Percentiles rank a stretch among this genome's conserved stretches.
Conservation (phyloP, 2,329 filamentous ascomycete species). For the Ilyonectria robusta region DNA sequence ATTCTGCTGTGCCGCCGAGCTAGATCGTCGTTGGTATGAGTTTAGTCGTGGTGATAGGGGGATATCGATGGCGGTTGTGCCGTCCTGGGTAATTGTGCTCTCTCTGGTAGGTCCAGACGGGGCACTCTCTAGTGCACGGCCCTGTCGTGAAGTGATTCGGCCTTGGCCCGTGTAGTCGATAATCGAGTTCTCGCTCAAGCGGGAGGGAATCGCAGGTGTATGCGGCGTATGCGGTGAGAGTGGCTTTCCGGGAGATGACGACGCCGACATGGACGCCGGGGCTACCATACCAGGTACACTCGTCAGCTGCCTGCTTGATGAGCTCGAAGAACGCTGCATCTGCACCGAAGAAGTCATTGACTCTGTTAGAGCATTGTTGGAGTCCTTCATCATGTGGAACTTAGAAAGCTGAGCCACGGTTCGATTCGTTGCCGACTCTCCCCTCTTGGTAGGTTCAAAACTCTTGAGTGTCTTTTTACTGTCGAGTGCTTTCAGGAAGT, state of each 20-base stretch:
- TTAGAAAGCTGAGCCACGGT: constrained; percentile 86
- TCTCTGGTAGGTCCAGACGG: constrained; percentile 53
- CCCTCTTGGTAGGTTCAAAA: constrained; percentile 77
- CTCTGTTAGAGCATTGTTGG: constrained; percentile 89
- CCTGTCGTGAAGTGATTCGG: constrained; percentile 50
- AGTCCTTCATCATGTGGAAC: constrained; percentile 91
- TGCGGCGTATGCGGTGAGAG: constrained; percentile 92
- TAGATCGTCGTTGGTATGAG: constrained; percentile 73
- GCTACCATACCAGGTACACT: constrained; percentile 77
- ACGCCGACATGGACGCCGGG: constrained; percentile 84
- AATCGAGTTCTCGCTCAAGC: constrained; percentile 92
- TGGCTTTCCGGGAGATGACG: constrained; percentile 91
- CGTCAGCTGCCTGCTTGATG: constrained; percentile 73
- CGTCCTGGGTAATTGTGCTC: constrained; percentile 62
- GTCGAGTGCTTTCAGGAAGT: constrained; percentile 91
- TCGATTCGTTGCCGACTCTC: constrained; percentile 79
- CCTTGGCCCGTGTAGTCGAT: constrained; percentile 53
- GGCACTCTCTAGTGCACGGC: constrained; percentile 44
- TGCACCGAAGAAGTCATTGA: constrained; percentile 93
- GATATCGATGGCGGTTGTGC: constrained; percentile 79
- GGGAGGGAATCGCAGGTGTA: constrained; percentile 91
- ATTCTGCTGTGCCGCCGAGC: constrained; percentile 77
- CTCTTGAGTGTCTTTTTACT: constrained; percentile 88
- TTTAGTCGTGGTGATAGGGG: constrained; percentile 77
- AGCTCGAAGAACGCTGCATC: constrained; percentile 85